A percentile compares a stretch with the other conserved stretches of the same genome.
phyloP scores from a whole-genome alignment of 2,329 filamentous ascomycete genomes.

The Epichloe festucae region DNA sequence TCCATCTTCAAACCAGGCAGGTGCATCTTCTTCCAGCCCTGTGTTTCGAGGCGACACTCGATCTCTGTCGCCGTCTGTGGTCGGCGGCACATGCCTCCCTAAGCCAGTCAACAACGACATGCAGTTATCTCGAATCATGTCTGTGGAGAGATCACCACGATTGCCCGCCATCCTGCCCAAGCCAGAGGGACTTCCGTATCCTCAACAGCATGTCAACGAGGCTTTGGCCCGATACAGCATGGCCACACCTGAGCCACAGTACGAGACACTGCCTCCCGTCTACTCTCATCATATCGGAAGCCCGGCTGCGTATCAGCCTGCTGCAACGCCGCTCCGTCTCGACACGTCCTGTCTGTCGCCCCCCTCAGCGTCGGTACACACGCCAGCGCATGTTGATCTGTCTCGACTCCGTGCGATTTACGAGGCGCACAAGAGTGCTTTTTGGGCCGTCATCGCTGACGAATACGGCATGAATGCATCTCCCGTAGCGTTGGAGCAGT shows the following conservation, averaged over 20 bases:
- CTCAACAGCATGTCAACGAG: slow-evolving; percentile 16
- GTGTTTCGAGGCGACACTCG: slow-evolving; percentile 35
- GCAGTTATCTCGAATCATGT: slow-evolving; percentile 42
- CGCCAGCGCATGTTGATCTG: slow-evolving; percentile 42
- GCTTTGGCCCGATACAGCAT: slow-evolving; percentile 28
- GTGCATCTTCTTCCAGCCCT: slow-evolving; percentile 36
- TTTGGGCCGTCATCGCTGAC: slow-evolving; percentile 59
- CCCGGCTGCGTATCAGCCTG: slow-evolving; percentile 19
- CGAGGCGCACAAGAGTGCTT: slow-evolving; percentile 52
- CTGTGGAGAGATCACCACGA: slow-evolving; percentile 29
- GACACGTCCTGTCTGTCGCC: slow-evolving; percentile 40
- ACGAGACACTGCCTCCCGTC: slow-evolving; percentile 30
- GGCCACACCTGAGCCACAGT: slow-evolving; percentile 30
- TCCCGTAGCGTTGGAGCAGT: slow-evolving; percentile 53
- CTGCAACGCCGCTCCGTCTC: slow-evolving; percentile 39
- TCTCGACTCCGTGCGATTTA: slow-evolving; percentile 58
- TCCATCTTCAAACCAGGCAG: slow-evolving; percentile 36
- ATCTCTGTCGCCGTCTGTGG: slow-evolving; percentile 35
- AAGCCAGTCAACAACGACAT: slow-evolving; percentile 32
- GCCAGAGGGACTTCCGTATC: slow-evolving; percentile 39
- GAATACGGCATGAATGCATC: slow-evolving; percentile 56
- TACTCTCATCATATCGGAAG: slow-evolving; percentile 19
- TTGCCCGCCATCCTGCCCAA: slow-evolving; percentile 54
- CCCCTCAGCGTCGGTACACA: slow-evolving; percentile 20
- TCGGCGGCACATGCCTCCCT: slow-evolving; percentile 30